Evolutionary conservation across 2,329 filamentous ascomycete species (phyloP).

Genomic region (Falciphora oryzae): DNA sequence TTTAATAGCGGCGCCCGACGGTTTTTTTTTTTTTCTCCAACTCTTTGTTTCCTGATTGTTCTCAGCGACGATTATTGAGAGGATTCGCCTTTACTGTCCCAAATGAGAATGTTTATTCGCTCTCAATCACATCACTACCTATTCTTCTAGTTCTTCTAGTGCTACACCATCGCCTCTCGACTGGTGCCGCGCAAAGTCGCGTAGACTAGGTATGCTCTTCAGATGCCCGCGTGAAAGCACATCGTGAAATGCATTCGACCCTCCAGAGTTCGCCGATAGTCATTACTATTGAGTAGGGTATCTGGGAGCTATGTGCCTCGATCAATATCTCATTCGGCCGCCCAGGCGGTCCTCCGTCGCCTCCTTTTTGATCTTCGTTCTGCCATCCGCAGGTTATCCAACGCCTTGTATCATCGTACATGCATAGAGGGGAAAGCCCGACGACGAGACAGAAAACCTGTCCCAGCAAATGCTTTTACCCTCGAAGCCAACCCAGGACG

Average conservation of each 20-base stretch:
- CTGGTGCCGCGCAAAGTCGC: no score
- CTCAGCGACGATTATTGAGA: neutral
- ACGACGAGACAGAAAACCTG: neutral
- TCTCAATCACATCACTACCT: neutral
- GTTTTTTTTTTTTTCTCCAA: neutral
- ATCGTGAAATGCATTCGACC: neutral
- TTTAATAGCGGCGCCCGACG: no score
- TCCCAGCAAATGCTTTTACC: neutral
- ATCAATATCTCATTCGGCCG: neutral
- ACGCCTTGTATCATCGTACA: neutral
- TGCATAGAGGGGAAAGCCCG: neutral
- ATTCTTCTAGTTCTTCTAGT: no score
- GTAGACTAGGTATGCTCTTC: no score
- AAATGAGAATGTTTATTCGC: neutral
- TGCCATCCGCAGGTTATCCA: neutral
- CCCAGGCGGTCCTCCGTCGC: no score
- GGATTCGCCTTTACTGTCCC: neutral
- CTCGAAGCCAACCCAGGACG: neutral
- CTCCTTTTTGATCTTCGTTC: neutral
- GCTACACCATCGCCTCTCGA: no score
- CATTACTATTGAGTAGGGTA: conserved; percentile 1
- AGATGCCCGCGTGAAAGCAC: no score
- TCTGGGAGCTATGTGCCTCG: neutral
- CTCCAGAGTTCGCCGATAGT: neutral
- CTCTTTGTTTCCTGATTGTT: neutral